These are phyloP conservation scores for Fusarium subtropicale DNA, from an alignment of 2,329 filamentous ascomycete species.

Conservation along the genomic window DNA sequence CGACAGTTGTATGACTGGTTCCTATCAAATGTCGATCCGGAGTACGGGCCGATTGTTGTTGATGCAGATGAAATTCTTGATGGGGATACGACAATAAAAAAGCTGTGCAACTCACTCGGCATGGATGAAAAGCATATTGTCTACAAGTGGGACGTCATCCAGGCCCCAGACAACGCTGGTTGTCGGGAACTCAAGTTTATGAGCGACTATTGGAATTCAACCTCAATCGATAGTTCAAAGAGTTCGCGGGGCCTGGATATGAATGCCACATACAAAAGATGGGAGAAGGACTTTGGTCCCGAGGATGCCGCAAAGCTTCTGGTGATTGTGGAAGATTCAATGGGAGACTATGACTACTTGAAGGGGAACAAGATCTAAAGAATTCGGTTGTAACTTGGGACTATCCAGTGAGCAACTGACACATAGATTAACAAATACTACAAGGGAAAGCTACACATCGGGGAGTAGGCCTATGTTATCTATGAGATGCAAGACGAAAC, in stretches of 20 bases:
- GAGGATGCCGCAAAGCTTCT: background rate
- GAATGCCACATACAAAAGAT: background rate
- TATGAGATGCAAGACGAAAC: too few species aligned
- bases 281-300: background rate
- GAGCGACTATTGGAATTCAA: constrained; percentile 1
- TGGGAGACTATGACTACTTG: background rate
- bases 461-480: too few species aligned
- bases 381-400: too few species aligned
- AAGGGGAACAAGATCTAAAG: background rate
- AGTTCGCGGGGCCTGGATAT: background rate
- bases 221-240: constrained; percentile 1
- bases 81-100: background rate
- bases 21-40: background rate
- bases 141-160: background rate
- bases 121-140: constrained; percentile 1
- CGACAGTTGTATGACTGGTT: constrained; percentile 9
- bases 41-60: background rate
- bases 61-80: constrained; percentile 4
- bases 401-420: too few species aligned
- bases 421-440: too few species aligned
- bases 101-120: background rate
- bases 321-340: background rate
- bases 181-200: background rate
- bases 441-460: too few species aligned
- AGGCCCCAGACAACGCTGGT: background rate